A percentile compares a stretch with the other conserved stretches of the same genome.
Evolutionary conservation across 1,284 basidiomycete species (phyloP).

Genomic region (Ceratobasidium sp.): DNA sequence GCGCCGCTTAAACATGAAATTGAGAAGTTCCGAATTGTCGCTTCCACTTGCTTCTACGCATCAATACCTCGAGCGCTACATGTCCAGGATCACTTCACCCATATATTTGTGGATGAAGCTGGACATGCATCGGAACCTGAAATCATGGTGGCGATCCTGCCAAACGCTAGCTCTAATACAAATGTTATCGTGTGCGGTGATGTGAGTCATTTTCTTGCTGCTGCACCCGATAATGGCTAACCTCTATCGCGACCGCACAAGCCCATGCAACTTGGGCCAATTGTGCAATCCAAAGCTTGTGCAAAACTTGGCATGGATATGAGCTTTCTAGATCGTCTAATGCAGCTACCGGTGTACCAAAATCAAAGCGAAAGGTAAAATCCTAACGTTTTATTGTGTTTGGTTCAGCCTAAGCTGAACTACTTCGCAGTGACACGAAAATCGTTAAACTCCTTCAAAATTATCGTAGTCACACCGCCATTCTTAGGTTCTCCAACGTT

Average conservation of each 20-base stretch:
- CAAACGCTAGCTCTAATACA: slow-evolving; percentile 50
- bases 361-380: slow-evolving; percentile 44
- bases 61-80: slow-evolving; percentile 63
- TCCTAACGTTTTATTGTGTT: not conserved
- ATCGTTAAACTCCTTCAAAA: slow-evolving; percentile 65
- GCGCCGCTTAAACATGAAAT: slow-evolving; percentile 48
- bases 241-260: not conserved
- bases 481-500: slow-evolving; percentile 64
- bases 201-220: slow-evolving; percentile 10
- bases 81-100: slow-evolving; percentile 62
- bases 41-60: slow-evolving; percentile 67
- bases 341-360: slow-evolving; percentile 59
- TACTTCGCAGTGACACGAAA: slow-evolving; percentile 49
- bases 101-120: slow-evolving; percentile 71
- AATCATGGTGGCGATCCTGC: slow-evolving; percentile 59
- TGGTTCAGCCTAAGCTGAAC: not conserved
- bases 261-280: slow-evolving; percentile 67
- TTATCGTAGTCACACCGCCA: slow-evolving; percentile 63
- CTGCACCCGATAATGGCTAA: not conserved
- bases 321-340: slow-evolving; percentile 66
- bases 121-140: slow-evolving; percentile 70
- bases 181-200: slow-evolving; percentile 66
- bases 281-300: slow-evolving; percentile 62
- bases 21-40: slow-evolving; percentile 60
- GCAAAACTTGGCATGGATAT: slow-evolving; percentile 59